Evolutionary conservation across 306 rosid genomes (phyloP).

Genomic region (Gynostemma pentaphyllum): DNA sequence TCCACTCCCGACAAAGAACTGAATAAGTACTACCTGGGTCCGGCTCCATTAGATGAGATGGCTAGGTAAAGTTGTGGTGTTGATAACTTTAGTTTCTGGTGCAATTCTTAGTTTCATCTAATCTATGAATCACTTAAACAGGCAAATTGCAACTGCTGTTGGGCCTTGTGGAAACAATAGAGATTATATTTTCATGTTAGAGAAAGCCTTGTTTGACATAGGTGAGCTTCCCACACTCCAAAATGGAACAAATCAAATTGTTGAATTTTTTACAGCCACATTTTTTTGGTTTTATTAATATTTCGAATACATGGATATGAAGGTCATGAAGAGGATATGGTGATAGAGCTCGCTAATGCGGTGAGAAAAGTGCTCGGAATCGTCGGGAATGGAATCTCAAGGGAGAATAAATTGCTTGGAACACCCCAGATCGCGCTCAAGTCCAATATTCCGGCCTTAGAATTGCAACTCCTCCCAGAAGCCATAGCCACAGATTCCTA

Average conservation of each 20-base stretch:
- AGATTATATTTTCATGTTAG: constrained; percentile 70
- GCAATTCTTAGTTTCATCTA: background rate
- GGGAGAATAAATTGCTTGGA: constrained; percentile 40
- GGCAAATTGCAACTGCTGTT: constrained; percentile 88
- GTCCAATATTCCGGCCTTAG: constrained; percentile 39
- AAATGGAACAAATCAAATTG: background rate
- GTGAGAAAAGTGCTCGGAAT: constrained; percentile 72
- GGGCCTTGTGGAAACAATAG: constrained; percentile 94
- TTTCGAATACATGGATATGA: constrained; percentile 6
- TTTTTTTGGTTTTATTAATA: background rate
- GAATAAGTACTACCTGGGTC: constrained; percentile 88
- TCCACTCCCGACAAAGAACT: constrained; percentile 81
- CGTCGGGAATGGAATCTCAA: constrained; percentile 23
- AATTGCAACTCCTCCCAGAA: constrained; percentile 51
- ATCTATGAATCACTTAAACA: constrained; percentile 15
- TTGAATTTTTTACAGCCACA: background rate
- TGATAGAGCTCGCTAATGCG: constrained; percentile 86
- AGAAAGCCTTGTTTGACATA: constrained; percentile 74
- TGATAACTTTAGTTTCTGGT: background rate
- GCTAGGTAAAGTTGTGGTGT: constrained; percentile 48
- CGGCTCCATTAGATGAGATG: constrained; percentile 88
- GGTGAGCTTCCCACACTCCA: constrained; percentile 30
- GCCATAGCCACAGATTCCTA: constrained; percentile 69
- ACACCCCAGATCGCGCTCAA: constrained; percentile 40
- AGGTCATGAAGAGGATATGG: constrained; percentile 81